Percentiles rank a stretch among this genome's conserved stretches.
Conservation (phyloP, 208 protist species). For the Plasmodiophora brassicae region DNA sequence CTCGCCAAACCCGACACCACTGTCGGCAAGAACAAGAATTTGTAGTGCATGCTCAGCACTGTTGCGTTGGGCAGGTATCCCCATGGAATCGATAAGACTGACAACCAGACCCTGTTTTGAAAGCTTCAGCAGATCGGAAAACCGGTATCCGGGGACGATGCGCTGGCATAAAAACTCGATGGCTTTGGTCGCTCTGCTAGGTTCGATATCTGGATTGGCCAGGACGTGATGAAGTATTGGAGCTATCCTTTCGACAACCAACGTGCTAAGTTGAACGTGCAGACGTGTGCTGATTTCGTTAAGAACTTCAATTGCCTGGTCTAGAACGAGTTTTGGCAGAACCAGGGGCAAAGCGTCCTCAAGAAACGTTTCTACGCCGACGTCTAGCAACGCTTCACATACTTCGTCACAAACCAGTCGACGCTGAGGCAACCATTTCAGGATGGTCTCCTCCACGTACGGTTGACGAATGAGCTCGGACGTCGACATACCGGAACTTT, state of each 20-base stretch:
- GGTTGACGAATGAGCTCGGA: neutral
- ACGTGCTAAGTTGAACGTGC: neutral
- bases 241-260: neutral
- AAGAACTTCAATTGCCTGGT: neutral
- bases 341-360: neutral
- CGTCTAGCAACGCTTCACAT: constrained; percentile 3
- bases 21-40: constrained; percentile 21
- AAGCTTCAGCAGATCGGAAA: neutral
- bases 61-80: neutral
- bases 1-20: neutral
- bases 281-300: neutral
- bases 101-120: neutral
- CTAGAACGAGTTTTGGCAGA: neutral
- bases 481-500: neutral
- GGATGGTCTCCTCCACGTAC: neutral
- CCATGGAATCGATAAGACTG: constrained; percentile 7
- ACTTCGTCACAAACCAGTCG: constrained; percentile 12
- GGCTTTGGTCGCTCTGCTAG: neutral
- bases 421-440: neutral
- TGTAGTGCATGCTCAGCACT: neutral
- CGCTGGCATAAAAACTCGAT: neutral
- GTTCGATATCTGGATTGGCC: neutral
- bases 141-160: neutral
- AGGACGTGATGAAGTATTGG: neutral
- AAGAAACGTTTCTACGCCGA: neutral